phyloP scores from a whole-genome alignment of 768 basidiomycete genomes.

The Tylopilus subfusipes region DNA sequence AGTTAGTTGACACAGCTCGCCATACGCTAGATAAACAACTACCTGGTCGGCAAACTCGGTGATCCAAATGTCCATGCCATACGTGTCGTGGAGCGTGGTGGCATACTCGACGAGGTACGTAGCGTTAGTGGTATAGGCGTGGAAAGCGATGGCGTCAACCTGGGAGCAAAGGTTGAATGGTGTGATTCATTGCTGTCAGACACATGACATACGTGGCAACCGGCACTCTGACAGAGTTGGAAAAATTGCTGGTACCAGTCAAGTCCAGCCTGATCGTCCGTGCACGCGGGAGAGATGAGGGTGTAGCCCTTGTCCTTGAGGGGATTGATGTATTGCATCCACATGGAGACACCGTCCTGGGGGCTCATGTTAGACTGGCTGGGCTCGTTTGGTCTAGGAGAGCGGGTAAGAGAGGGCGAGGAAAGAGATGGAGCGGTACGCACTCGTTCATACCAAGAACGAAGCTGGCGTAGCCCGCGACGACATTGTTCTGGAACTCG shows the following conservation, averaged over 20 bases:
- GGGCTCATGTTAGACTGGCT: constrained; percentile 63
- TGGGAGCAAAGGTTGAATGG: constrained; percentile 23
- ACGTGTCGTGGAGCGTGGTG: constrained; percentile 41
- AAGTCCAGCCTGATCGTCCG: constrained; percentile 54
- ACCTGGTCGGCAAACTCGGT: constrained; percentile 76
- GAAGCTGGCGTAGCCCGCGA: constrained; percentile 46
- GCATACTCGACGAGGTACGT: constrained; percentile 52
- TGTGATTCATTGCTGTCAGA: background rate
- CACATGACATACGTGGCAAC: constrained; percentile 46
- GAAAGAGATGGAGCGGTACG: constrained; percentile 16
- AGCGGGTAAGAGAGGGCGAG: constrained; percentile 1
- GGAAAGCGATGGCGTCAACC: constrained; percentile 57
- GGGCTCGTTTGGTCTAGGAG: constrained; percentile 61
- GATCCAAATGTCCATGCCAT: constrained; percentile 43
- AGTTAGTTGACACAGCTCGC: background rate
- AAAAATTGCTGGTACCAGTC: constrained; percentile 62
- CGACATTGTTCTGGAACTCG: constrained; percentile 44
- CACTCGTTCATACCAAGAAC: constrained; percentile 77
- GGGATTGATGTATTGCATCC: constrained; percentile 59
- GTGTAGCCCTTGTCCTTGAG: constrained; percentile 52
- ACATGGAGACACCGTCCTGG: constrained; percentile 45
- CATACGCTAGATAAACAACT: background rate
- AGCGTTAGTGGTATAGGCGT: constrained; percentile 61
- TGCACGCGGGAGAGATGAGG: constrained; percentile 64
- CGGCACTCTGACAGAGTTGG: background rate